A percentile compares a stretch with the other conserved stretches of the same genome.
Conservation (phyloP, 2,329 filamentous ascomycete genomes). For the Alternaria arborescens region DNA sequence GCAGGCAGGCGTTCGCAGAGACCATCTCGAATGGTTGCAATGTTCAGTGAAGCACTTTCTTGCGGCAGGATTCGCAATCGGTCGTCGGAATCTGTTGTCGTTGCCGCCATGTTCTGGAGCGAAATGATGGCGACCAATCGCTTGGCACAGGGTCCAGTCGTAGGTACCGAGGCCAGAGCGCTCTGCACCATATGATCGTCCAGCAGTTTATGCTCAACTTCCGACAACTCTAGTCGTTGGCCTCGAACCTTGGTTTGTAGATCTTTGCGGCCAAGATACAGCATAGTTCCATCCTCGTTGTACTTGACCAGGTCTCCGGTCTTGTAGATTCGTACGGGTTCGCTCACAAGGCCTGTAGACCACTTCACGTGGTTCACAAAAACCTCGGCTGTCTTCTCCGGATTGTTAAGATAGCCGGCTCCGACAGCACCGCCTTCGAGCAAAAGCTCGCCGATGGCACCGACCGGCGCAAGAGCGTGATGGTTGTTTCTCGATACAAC, state of each 20-base stretch:
- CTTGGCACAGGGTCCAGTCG: conserved; percentile 40
- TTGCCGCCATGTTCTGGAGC: conserved; percentile 26
- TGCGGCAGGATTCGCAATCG: conserved; percentile 30
- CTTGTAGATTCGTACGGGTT: conserved; percentile 39
- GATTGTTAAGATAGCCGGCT: conserved; percentile 44
- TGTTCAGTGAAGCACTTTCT: conserved; percentile 34
- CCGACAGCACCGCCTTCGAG: conserved; percentile 50
- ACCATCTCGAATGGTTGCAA: conserved; percentile 37
- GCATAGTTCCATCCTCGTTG: conserved; percentile 45
- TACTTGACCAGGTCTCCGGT: conserved; percentile 51
- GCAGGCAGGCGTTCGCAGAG: conserved; percentile 41
- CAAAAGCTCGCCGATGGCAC: conserved; percentile 53
- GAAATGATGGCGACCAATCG: conserved; percentile 43
- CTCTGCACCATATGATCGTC: conserved; percentile 39
- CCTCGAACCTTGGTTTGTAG: conserved; percentile 53
- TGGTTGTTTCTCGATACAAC: conserved; percentile 49
- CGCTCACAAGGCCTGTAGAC: conserved; percentile 15
- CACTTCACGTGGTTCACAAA: conserved; percentile 39
- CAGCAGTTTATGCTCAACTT: conserved; percentile 56
- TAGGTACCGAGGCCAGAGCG: conserved; percentile 41
- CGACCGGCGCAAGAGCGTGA: conserved; percentile 47
- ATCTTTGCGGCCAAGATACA: conserved; percentile 46
- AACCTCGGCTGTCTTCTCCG: conserved; percentile 38
- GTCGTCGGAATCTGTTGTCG: background rate
- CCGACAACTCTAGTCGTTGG: conserved; percentile 55